Percentiles rank a stretch among this genome's conserved stretches.
These are phyloP conservation scores for Prunus yedoensis DNA, from an alignment of 331 rosid genomes.

Conservation along the genomic window DNA sequence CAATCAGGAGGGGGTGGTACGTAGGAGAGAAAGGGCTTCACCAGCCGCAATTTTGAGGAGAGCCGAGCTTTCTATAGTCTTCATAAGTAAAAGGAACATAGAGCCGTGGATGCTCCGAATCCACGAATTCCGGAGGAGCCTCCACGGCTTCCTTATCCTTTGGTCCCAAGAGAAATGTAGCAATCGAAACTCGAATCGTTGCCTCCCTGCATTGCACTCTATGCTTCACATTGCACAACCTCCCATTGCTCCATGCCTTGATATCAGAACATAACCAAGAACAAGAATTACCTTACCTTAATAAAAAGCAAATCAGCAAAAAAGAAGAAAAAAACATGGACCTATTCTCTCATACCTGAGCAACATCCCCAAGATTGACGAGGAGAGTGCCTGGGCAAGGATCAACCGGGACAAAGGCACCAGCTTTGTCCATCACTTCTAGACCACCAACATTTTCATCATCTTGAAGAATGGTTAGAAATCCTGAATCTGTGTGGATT, in stretches of 20 bases:
- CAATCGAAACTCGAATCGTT: conserved; percentile 42
- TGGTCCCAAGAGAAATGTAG: conserved; percentile 49
- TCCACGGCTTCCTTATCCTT: conserved; percentile 34
- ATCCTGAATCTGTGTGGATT: conserved; percentile 52
- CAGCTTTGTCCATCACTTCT: conserved; percentile 42
- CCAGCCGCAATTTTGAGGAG: conserved; percentile 33
- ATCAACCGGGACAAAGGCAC: conserved; percentile 34
- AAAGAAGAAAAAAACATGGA: too few species aligned
- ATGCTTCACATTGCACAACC: conserved; percentile 51
- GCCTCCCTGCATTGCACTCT: conserved; percentile 58
- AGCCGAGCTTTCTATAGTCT: conserved; percentile 42
- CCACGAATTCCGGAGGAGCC: conserved; percentile 43
- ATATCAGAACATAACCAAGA: background rate
- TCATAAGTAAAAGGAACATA: conserved; percentile 39
- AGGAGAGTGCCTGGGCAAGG: conserved; percentile 38
- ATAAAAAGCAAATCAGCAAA: too few species aligned
- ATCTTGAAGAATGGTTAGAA: conserved; percentile 62
- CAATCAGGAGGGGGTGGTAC: conserved; percentile 6
- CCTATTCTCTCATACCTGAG: conserved; percentile 20
- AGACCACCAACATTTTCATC: conserved; percentile 66
- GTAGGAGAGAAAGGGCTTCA: conserved; percentile 46
- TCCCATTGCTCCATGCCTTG: conserved; percentile 70
- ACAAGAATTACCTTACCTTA: background rate
- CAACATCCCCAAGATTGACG: conserved; percentile 37
- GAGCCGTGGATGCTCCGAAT: conserved; percentile 40